A percentile compares a stretch with the other conserved stretches of the same genome.
Conservation (phyloP, 805 yeast species). For the Cyberlindnera galapagoensis region DNA sequence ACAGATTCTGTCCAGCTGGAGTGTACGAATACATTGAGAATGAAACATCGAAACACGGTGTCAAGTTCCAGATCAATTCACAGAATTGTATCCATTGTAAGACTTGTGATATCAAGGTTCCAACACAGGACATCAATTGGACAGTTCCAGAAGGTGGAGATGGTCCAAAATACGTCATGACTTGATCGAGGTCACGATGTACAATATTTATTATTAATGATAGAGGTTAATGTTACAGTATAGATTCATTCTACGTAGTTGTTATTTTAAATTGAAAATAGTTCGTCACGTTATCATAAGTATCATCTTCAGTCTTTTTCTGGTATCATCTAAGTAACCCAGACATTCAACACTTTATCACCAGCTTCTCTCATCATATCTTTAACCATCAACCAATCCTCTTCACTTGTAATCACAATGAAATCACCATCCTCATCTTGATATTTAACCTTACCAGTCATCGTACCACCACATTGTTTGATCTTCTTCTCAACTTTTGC, state of each 20-base stretch:
- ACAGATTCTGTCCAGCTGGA: conserved; percentile 96
- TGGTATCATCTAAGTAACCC: conserved; percentile 27
- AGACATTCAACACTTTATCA: conserved; percentile 39
- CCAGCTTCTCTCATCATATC: conserved; percentile 54
- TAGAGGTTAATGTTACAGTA: too few species aligned
- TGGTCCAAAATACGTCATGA: conserved; percentile 93
- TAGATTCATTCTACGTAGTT: too few species aligned
- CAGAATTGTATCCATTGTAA: conserved; percentile 98
- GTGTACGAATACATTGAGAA: conserved; percentile 88
- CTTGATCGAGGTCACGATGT: too few species aligned
- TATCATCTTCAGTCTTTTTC: not conserved
- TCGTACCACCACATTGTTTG: conserved; percentile 42
- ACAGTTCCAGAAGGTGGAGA: conserved; percentile 98
- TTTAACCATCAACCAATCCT: conserved; percentile 82
- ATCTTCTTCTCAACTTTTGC: conserved; percentile 53
- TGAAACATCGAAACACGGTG: conserved; percentile 49
- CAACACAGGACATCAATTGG: conserved; percentile 93
- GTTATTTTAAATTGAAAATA: too few species aligned
- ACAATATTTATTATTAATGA: too few species aligned
- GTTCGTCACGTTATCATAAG: not conserved
- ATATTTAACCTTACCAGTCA: conserved; percentile 58
- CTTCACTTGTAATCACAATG: conserved; percentile 77
- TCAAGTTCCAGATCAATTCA: conserved; percentile 85
- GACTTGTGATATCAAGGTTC: conserved; percentile 96
- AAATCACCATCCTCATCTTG: conserved; percentile 95